phyloP scores from a whole-genome alignment of 805 yeast species.

The Monosporozyma siamensis region DNA sequence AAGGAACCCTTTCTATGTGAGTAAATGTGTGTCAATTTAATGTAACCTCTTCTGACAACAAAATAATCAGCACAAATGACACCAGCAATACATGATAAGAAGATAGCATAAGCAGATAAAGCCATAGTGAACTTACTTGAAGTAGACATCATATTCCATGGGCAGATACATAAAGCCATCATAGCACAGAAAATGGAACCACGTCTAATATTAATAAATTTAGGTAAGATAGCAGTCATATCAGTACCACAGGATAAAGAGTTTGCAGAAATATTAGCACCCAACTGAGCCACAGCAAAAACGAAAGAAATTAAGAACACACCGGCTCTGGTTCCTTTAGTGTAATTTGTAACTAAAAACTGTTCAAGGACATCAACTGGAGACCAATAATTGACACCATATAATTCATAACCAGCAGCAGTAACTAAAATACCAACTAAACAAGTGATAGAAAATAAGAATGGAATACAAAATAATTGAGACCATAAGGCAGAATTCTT shows the following conservation, averaged over 20 bases:
- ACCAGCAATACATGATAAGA: slow-evolving; percentile 73
- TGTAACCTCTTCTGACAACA: slow-evolving; percentile 59
- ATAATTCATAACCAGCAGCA: slow-evolving; percentile 45
- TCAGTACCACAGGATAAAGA: slow-evolving; percentile 53
- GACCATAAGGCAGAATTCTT: slow-evolving; percentile 38
- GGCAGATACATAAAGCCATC: slow-evolving; percentile 60
- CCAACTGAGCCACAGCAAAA: slow-evolving; percentile 62
- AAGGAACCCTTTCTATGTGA: slow-evolving; percentile 31
- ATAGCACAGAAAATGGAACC: slow-evolving; percentile 60
- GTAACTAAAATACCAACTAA: slow-evolving; percentile 72
- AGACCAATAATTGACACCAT: slow-evolving; percentile 36
- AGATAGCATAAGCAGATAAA: slow-evolving; percentile 67
- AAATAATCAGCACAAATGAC: slow-evolving; percentile 48
- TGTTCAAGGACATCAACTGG: slow-evolving; percentile 51
- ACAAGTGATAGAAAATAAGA: slow-evolving; percentile 64
- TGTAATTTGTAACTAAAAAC: slow-evolving; percentile 27
- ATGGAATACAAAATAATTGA: slow-evolving; percentile 53
- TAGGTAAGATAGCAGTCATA: slow-evolving; percentile 47
- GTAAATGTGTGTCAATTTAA: slow-evolving; percentile 56
- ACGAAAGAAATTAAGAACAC: slow-evolving; percentile 57
- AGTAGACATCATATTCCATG: slow-evolving; percentile 63
- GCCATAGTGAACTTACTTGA: slow-evolving; percentile 66
- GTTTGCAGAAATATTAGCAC: slow-evolving; percentile 64
- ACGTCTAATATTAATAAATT: slow-evolving; percentile 49
- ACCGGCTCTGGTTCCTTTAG: slow-evolving; percentile 56